Conservation (phyloP, 495 filamentous ascomycete species). For the Podospora tetraspora region DNA sequence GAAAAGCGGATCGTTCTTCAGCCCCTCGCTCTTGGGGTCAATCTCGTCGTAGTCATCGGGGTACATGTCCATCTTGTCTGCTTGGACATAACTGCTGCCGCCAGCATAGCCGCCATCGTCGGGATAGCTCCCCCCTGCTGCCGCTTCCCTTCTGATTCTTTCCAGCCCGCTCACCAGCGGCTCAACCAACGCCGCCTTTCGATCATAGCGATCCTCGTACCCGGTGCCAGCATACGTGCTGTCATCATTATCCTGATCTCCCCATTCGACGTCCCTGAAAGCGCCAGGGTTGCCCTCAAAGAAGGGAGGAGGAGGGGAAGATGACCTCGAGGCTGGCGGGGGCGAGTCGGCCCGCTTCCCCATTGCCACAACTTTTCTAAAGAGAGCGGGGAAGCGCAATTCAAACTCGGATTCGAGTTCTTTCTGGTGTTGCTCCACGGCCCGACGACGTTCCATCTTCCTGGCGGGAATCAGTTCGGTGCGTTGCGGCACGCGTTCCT, state of each 20-base stretch:
- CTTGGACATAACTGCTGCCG: not conserved
- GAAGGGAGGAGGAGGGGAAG: slow-evolving; percentile 16
- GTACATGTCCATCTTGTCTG: slow-evolving; percentile 17
- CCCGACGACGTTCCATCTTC: slow-evolving; percentile 34
- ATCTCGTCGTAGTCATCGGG: slow-evolving; percentile 30
- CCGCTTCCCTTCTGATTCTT: slow-evolving; percentile 19
- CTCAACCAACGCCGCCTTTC: slow-evolving; percentile 25
- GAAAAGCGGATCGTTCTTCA: slow-evolving; percentile 24
- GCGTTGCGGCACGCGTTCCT: slow-evolving; percentile 31
- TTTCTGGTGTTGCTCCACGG: slow-evolving; percentile 36
- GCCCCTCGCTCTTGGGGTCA: slow-evolving; percentile 27
- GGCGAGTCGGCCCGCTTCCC: slow-evolving; percentile 11
- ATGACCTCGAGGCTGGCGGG: not conserved
- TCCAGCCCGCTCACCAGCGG: slow-evolving; percentile 28
- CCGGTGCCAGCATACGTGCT: slow-evolving; percentile 5
- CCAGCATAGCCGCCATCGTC: not conserved
- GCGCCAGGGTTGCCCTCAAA: not conserved
- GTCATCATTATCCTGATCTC: not conserved
- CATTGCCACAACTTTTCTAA: slow-evolving; percentile 32
- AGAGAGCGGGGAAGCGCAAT: slow-evolving; percentile 30
- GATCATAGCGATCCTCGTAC: slow-evolving; percentile 10
- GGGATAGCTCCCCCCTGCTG: not conserved
- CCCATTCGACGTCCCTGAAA: slow-evolving; percentile 24
- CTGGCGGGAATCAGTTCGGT: slow-evolving; percentile 34
- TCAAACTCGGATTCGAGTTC: slow-evolving; percentile 39